Percentiles rank a stretch among this genome's conserved stretches.
phyloP scores from a whole-genome alignment of 805 yeast genomes.

The Candida silvicultrix region DNA sequence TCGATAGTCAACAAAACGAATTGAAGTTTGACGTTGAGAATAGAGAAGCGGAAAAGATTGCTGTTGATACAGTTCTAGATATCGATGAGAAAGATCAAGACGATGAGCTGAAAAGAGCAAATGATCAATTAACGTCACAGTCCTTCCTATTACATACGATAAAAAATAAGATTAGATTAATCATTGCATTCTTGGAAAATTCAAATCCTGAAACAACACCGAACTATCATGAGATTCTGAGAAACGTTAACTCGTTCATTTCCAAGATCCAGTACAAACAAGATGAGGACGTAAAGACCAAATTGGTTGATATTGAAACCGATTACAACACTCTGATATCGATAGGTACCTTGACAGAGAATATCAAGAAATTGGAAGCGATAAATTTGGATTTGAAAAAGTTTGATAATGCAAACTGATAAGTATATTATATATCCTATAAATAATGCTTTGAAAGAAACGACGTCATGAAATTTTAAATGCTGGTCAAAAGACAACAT shows the following conservation, averaged over 20 bases:
- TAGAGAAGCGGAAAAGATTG: conserved; percentile 3
- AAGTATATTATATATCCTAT: neutral
- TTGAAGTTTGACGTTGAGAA: neutral
- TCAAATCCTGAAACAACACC: neutral
- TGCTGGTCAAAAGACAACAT: conserved; percentile 32
- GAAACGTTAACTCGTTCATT: conserved; percentile 15
- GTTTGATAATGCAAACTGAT: neutral
- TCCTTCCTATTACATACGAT: neutral
- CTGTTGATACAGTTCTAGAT: conserved; percentile 1
- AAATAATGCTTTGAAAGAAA: neutral
- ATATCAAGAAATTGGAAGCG: conserved; percentile 3
- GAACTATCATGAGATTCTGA: conserved; percentile 4
- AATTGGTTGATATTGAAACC: conserved; percentile 16
- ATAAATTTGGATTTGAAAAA: neutral
- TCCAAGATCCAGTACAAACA: conserved; percentile 16
- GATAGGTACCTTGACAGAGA: conserved; percentile 13
- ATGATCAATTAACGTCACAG: conserved; percentile 1
- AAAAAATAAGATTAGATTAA: neutral
- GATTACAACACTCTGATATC: conserved; percentile 14
- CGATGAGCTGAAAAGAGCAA: neutral
- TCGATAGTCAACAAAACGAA: neutral
- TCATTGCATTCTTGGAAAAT: neutral
- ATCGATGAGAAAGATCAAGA: neutral
- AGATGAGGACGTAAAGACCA: conserved; percentile 9
- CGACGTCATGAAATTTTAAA: neutral